Conservation (phyloP, 75 land plant species). For the Ceratopteris richardii region DNA sequence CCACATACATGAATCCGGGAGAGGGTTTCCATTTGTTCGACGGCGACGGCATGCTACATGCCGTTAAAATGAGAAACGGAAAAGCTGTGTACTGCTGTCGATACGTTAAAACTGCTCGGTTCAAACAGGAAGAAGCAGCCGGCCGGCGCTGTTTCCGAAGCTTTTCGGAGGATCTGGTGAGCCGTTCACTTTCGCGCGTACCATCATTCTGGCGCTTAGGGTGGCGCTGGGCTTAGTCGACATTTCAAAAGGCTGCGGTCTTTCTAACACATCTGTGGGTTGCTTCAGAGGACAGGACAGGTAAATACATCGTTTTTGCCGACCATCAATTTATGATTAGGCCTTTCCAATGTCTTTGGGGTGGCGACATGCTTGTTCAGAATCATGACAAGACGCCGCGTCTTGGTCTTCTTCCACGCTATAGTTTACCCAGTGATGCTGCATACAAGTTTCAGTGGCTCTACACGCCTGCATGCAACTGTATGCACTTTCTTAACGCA, state of each 20-base stretch:
- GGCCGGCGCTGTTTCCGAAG: conserved; percentile 40
- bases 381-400: conserved; percentile 45
- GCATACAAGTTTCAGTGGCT: conserved; percentile 40
- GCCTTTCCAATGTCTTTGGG: conserved; percentile 24
- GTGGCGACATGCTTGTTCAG: conserved; percentile 31
- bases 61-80: conserved; percentile 25
- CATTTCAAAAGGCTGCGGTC: conserved; percentile 35
- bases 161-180: conserved; percentile 29
- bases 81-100: conserved; percentile 50
- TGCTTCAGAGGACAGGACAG: conserved; percentile 31
- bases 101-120: conserved; percentile 52
- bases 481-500: conserved; percentile 60
- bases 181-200: conserved; percentile 32
- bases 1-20: conserved; percentile 28
- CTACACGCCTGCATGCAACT: conserved; percentile 55
- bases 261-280: conserved; percentile 53
- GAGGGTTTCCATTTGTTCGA: conserved; percentile 65
- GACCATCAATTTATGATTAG: conserved; percentile 46
- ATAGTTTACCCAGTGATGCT: conserved; percentile 37
- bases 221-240: conserved; percentile 35
- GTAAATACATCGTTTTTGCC: conserved; percentile 40
- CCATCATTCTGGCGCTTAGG: conserved; percentile 22
- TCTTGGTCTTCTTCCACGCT: conserved; percentile 44
- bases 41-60: conserved; percentile 87
- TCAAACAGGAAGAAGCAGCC: conserved; percentile 22